Evolutionary conservation across 306 rosid species (phyloP), one percentile per base, ranked within the genome.

Genomic region (Vigna unguiculata): DNA sequence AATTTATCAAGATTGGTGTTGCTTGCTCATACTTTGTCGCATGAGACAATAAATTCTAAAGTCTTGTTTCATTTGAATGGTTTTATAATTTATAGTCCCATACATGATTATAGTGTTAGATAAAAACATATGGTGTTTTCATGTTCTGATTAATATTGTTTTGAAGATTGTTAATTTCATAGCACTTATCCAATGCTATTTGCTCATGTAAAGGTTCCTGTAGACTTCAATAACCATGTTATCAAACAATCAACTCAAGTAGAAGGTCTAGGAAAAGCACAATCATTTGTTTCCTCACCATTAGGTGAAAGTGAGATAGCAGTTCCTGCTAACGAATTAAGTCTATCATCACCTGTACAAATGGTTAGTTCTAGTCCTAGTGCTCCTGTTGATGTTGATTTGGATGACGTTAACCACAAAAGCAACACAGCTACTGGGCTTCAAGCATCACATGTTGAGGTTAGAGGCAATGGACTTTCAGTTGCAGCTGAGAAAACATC

Each of bases 191-290:
- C 76, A 53, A 87, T 88, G 79, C 64, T 88, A 57, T 83, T 79
- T 58, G 45, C 82, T 84, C 86, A 68, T 90, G 78, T 89, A 71
- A 88, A 92, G 97, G 97, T 87, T 88, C 85, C 87, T 72, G 75
- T 89, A 80, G 96, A 91, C 85, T 76, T 84, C 83, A 86, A 75
- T 73, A 80, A 82, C 78, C 83, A 69, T 60, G 82, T 78, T 75
- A 79, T 28, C 76, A 91, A 90, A 52, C 85, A 82, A 65, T 85
- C 88, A 79, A 38, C 59, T 70, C 97, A 86, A 82, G 82, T 78
- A 81, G 91, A 85, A 76, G 87, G 86, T 73, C 85, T 79, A 48
- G 82, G 83, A 62, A 84, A 83, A 54, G 72, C 84, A 82, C 91
- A 84, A 57, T 78, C 92, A 41, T 87, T 80, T 76, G 73, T 63